phyloP scores from a whole-genome alignment of 1,284 basidiomycete genomes.

The Spongispora temasekensis region DNA sequence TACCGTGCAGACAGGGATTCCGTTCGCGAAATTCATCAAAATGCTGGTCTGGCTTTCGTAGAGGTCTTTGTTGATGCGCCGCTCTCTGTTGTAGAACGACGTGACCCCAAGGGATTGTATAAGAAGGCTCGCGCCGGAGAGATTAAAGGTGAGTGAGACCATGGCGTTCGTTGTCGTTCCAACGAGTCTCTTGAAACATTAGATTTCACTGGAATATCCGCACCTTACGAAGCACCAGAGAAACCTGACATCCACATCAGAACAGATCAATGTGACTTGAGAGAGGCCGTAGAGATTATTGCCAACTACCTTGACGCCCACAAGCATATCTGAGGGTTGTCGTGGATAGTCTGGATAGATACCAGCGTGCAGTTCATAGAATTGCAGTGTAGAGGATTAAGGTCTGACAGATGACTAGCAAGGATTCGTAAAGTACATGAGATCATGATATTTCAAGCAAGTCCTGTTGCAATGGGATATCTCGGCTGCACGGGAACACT shows the following conservation, averaged over 20 bases:
- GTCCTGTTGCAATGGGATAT: conserved; percentile 17
- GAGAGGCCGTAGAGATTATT: conserved; percentile 81
- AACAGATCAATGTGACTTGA: conserved; percentile 81
- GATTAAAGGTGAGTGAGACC: conserved; percentile 76
- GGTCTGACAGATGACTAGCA: conserved; percentile 25
- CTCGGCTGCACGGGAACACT: conserved; percentile 12
- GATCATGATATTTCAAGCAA: conserved; percentile 12
- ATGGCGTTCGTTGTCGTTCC: neutral
- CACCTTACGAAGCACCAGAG: conserved; percentile 92
- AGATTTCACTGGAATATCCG: conserved; percentile 99
- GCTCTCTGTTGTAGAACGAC: conserved; percentile 82
- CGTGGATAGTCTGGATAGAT: conserved; percentile 22
- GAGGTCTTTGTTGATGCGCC: conserved; percentile 97
- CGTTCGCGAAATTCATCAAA: conserved; percentile 83
- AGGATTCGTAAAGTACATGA: conserved; percentile 9
- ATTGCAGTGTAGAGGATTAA: conserved; percentile 15
- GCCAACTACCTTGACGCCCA: conserved; percentile 77
- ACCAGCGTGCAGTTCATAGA: conserved; percentile 12
- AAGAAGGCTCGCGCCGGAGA: conserved; percentile 95
- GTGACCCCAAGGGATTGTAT: conserved; percentile 98
- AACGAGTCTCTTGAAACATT: conserved; percentile 8
- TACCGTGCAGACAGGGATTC: conserved; percentile 86
- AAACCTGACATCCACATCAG: conserved; percentile 91
- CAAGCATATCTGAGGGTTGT: conserved; percentile 48
- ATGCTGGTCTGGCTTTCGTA: conserved; percentile 78